A percentile compares a stretch with the other conserved stretches of the same genome.
Conservation (phyloP, 2,329 filamentous ascomycete species). For the Penicillium sumatraense region DNA sequence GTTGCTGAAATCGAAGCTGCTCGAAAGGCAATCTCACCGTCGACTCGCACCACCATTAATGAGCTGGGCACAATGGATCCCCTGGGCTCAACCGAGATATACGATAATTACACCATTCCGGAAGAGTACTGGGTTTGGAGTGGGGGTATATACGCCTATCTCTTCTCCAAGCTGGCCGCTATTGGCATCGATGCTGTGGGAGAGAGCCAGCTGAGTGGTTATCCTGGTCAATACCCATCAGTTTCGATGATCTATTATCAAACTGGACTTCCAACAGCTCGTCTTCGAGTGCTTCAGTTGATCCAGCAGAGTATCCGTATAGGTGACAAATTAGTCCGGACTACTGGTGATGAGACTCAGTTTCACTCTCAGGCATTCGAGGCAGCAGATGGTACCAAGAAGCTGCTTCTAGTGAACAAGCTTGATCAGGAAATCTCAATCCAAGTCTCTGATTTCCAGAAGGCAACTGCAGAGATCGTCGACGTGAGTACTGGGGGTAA, state of each 20-base stretch:
- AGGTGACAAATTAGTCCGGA: conserved; percentile 6
- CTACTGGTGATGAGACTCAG: conserved; percentile 1
- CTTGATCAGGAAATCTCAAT: not conserved
- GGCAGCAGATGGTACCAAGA: conserved; percentile 1
- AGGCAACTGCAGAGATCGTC: not conserved
- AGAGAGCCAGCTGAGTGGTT: conserved; percentile 10
- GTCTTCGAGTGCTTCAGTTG: conserved; percentile 7
- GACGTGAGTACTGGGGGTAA: not conserved
- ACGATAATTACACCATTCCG: conserved; percentile 4
- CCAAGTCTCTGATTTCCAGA: not conserved
- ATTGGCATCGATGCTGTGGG: conserved; percentile 7
- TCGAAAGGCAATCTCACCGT: conserved; percentile 5
- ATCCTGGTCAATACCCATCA: conserved; percentile 12
- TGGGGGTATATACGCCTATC: conserved; percentile 7
- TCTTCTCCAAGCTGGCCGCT: conserved; percentile 5
- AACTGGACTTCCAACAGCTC: conserved; percentile 6
- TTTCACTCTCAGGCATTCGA: conserved; percentile 5
- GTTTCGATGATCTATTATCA: conserved; percentile 9
- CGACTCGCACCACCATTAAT: conserved; percentile 1
- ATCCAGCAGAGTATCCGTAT: not conserved
- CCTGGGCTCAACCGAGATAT: conserved; percentile 4
- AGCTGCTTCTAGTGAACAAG: conserved; percentile 7
- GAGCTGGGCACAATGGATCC: conserved; percentile 11
- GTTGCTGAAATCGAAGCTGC: conserved; percentile 3
- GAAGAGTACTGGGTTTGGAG: conserved; percentile 10